These are phyloP conservation scores for Macrophomina tecta DNA, from an alignment of 2,329 filamentous ascomycete genomes.

Conservation along the genomic window DNA sequence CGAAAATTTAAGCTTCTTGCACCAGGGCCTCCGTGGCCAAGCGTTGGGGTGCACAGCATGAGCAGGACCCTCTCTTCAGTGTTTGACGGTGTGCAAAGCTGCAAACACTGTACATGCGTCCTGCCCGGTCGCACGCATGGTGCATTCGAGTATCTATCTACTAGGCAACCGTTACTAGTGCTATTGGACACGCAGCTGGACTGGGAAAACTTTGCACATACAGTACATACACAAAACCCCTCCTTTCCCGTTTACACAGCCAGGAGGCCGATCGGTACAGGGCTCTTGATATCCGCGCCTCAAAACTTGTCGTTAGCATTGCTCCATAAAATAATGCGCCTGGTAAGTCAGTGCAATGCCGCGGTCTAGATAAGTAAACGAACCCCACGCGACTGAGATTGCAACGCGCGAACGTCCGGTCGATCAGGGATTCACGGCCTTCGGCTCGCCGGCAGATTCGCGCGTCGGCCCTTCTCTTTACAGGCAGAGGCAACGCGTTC, in stretches of 20 bases:
- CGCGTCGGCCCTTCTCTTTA: background rate
- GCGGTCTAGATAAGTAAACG: conserved; percentile 20
- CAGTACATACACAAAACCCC: background rate
- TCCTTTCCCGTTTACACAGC: background rate
- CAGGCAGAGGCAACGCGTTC: background rate
- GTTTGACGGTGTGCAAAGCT: conserved; percentile 27
- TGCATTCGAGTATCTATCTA: background rate
- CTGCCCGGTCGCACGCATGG: conserved; percentile 12
- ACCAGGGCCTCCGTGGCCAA: background rate
- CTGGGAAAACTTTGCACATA: conserved; percentile 15
- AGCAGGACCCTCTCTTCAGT: conserved; percentile 11
- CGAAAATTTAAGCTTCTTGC: background rate
- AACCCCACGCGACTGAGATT: conserved; percentile 18
- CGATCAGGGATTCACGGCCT: conserved; percentile 20
- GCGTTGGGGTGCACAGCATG: conserved; percentile 11
- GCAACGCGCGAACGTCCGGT: conserved; percentile 7
- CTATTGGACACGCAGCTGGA: conserved; percentile 5
- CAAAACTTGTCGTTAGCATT: conserved; percentile 1
- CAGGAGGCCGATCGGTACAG: background rate
- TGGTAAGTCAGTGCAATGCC: conserved; percentile 5
- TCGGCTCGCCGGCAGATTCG: background rate
- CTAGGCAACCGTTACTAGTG: background rate
- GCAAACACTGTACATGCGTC: conserved; percentile 22
- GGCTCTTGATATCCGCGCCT: conserved; percentile 3
- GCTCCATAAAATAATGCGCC: conserved; percentile 5